These are phyloP conservation scores for Lachancea mirantina DNA, from an alignment of 805 yeast genomes.

Conservation along the genomic window DNA sequence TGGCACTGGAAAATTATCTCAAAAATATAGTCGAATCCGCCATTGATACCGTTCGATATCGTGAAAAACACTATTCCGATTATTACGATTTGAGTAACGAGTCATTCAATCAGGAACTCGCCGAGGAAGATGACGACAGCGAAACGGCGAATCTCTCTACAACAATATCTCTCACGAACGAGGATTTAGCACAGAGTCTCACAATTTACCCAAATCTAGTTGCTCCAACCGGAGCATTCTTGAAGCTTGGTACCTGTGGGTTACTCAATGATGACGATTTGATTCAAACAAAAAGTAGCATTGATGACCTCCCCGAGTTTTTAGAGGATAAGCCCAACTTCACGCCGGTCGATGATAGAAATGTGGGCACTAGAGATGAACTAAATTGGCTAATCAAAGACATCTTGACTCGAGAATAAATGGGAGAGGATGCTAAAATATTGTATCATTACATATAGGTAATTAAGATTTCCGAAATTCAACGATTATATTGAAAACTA, in stretches of 20 bases:
- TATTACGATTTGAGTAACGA: slow-evolving; percentile 29
- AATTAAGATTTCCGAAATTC: background rate
- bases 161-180: slow-evolving; percentile 42
- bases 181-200: slow-evolving; percentile 60
- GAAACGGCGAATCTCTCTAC: slow-evolving; percentile 7
- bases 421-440: background rate
- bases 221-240: slow-evolving; percentile 59
- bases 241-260: slow-evolving; percentile 42
- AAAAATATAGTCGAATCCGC: slow-evolving; percentile 67
- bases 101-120: slow-evolving; percentile 26
- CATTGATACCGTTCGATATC: slow-evolving; percentile 60
- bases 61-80: slow-evolving; percentile 41
- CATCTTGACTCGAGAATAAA: slow-evolving; percentile 37
- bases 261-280: slow-evolving; percentile 51
- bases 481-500: no score
- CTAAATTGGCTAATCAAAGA: slow-evolving; percentile 66
- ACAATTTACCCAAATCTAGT: slow-evolving; percentile 58
- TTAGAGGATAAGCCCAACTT: slow-evolving; percentile 27
- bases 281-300: slow-evolving; percentile 25
- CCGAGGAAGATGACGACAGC: slow-evolving; percentile 9
- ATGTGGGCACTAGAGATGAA: slow-evolving; percentile 58
- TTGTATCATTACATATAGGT: slow-evolving; percentile 1
- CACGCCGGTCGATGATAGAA: slow-evolving; percentile 30
- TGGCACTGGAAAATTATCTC: slow-evolving; percentile 80
- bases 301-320: slow-evolving; percentile 31